Evolutionary conservation across 2,329 filamentous ascomycete genomes (phyloP).

Genomic region (Penicillium rolfsii): DNA sequence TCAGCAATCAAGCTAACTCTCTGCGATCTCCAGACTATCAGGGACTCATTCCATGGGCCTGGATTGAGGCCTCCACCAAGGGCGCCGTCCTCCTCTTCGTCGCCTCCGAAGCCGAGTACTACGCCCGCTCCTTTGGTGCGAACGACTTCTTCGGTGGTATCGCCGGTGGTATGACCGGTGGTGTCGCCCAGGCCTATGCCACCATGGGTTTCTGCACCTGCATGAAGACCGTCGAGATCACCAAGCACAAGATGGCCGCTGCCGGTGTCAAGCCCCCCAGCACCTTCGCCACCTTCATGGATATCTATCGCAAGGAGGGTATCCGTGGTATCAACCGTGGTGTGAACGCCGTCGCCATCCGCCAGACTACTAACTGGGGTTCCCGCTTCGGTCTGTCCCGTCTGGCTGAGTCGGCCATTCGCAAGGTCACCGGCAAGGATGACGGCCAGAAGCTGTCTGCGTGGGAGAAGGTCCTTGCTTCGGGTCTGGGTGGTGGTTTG

Average conservation of each 20-base stretch:
- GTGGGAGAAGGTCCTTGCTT: slow-evolving; percentile 86
- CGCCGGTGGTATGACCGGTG: slow-evolving; percentile 85
- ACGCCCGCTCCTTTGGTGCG: slow-evolving; percentile 80
- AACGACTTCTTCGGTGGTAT: slow-evolving; percentile 88
- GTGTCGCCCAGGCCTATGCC: slow-evolving; percentile 96
- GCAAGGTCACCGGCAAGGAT: slow-evolving; percentile 75
- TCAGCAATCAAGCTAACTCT: not conserved
- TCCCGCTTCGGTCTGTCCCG: slow-evolving; percentile 92
- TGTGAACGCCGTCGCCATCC: slow-evolving; percentile 97
- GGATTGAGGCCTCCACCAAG: slow-evolving; percentile 99
- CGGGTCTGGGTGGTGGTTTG: slow-evolving; percentile 85
- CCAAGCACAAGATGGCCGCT: slow-evolving; percentile 91
- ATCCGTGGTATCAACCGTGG: slow-evolving; percentile 97
- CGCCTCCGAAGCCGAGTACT: slow-evolving; percentile 96
- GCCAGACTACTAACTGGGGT: slow-evolving; percentile 99
- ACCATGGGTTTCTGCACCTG: slow-evolving; percentile 99
- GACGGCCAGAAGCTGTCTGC: slow-evolving; percentile 76
- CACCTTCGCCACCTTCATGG: slow-evolving; percentile 94
- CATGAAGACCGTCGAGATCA: slow-evolving; percentile 99
- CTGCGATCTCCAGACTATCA: slow-evolving; percentile 75
- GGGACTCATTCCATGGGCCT: slow-evolving; percentile 98
- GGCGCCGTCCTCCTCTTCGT: slow-evolving; percentile 98
- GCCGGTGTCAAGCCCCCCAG: slow-evolving; percentile 81
- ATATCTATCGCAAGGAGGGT: slow-evolving; percentile 93
- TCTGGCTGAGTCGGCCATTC: slow-evolving; percentile 87